Percentiles rank a stretch among this genome's conserved stretches.
These are phyloP conservation scores for Leptographium flavum DNA, from an alignment of 2,329 filamentous ascomycete genomes.

Conservation along the genomic window DNA sequence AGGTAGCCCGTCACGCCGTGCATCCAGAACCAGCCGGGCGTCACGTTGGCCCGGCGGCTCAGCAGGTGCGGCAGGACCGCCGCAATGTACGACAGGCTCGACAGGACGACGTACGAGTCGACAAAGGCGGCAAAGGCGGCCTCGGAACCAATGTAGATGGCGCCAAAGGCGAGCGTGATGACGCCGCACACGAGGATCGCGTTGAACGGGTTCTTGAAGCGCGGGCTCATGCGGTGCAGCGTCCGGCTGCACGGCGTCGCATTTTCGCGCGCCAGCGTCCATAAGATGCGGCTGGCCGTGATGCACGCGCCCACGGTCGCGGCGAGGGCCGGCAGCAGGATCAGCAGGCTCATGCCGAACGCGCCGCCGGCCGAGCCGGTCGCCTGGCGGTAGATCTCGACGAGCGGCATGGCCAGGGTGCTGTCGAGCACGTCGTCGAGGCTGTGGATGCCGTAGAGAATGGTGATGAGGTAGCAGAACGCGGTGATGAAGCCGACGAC, in stretches of 20 bases:
- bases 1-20: not conserved
- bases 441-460: not conserved
- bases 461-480: not conserved
- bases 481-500: not conserved
- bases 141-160: conserved; percentile 37
- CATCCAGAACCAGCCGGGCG: not conserved
- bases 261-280: conserved; percentile 43
- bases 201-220: conserved; percentile 41
- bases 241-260: conserved; percentile 40
- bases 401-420: not conserved
- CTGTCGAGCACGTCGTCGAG: not conserved
- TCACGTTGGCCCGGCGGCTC: not conserved
- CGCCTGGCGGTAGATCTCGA: not conserved
- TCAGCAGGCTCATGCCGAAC: not conserved
- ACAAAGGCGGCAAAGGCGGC: conserved; percentile 28
- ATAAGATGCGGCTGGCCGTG: conserved; percentile 18
- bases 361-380: not conserved
- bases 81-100: not conserved
- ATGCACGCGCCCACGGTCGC: not conserved
- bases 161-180: conserved; percentile 36
- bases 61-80: not conserved
- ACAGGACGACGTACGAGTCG: not conserved
- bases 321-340: conserved; percentile 7
- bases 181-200: conserved; percentile 39
- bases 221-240: conserved; percentile 35